These are phyloP conservation scores for Aspergillus taichungensis DNA, from an alignment of 495 filamentous ascomycete species.

Conservation along the genomic window DNA sequence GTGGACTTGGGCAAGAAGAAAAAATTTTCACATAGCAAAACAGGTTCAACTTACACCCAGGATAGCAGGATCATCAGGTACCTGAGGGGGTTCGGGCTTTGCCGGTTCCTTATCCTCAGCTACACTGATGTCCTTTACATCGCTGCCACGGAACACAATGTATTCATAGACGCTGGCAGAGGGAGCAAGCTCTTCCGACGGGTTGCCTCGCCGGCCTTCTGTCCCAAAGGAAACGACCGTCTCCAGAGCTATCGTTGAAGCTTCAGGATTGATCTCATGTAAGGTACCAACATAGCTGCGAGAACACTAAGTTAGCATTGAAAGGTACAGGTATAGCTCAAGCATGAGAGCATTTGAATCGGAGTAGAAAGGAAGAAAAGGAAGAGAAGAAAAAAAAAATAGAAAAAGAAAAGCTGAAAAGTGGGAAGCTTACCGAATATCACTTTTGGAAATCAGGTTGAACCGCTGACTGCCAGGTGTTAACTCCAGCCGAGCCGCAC, in stretches of 20 bases:
- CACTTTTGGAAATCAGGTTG: slow-evolving; percentile 85
- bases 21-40: neutral
- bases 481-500: slow-evolving; percentile 36
- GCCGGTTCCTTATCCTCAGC: slow-evolving; percentile 72
- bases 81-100: slow-evolving; percentile 53
- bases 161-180: slow-evolving; percentile 91
- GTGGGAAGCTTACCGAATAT: slow-evolving; percentile 66
- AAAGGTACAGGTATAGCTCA: too few species aligned
- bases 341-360: neutral
- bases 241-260: slow-evolving; percentile 90
- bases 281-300: slow-evolving; percentile 87
- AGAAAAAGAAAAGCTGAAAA: neutral
- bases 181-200: slow-evolving; percentile 68
- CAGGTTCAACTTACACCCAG: slow-evolving; percentile 69
- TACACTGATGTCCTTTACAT: slow-evolving; percentile 95
- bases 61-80: slow-evolving; percentile 95
- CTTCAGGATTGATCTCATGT: slow-evolving; percentile 96
- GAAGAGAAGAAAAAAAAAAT: slow-evolving; percentile 3
- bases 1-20: slow-evolving; percentile 7
- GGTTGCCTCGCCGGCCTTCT: slow-evolving; percentile 73
- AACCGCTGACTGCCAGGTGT: slow-evolving; percentile 43
- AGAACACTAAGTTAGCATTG: slow-evolving; percentile 20
- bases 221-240: slow-evolving; percentile 90
- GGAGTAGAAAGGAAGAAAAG: neutral
- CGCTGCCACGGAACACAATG: slow-evolving; percentile 96